Evolutionary conservation across 441 rosid species (phyloP).

Genomic region (Croton laevigatus): DNA sequence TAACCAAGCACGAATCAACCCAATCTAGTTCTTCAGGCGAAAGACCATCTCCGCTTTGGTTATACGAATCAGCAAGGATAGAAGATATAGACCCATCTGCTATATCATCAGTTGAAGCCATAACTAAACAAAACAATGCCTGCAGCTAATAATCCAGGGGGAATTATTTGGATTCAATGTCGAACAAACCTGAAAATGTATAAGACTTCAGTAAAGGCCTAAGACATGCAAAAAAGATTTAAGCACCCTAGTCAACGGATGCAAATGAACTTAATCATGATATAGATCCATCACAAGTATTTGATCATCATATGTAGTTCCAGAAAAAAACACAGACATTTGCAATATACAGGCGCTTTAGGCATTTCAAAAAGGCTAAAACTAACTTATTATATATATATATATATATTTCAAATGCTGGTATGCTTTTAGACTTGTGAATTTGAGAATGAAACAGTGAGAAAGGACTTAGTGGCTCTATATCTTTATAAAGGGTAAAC

Average conservation of each 20-base stretch:
- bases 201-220: neutral
- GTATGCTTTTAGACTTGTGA: neutral
- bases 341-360: neutral
- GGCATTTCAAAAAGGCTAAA: neutral
- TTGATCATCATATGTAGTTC: neutral
- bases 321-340: neutral
- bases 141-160: slow-evolving; percentile 11
- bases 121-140: slow-evolving; percentile 32
- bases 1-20: slow-evolving; percentile 75
- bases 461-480: neutral
- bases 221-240: neutral
- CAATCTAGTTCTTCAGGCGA: slow-evolving; percentile 67
- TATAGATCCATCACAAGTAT: neutral
- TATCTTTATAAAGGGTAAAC: neutral
- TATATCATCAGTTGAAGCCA: slow-evolving; percentile 42
- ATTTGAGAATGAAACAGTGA: neutral
- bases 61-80: slow-evolving; percentile 32
- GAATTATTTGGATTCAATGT: neutral
- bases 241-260: neutral
- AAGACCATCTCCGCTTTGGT: slow-evolving; percentile 34
- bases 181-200: neutral
- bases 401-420: neutral
- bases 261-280: neutral
- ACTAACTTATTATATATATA: neutral
- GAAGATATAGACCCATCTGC: slow-evolving; percentile 37